phyloP scores from a whole-genome alignment of 495 filamentous ascomycete species.

The Venustampulla echinocandica region DNA sequence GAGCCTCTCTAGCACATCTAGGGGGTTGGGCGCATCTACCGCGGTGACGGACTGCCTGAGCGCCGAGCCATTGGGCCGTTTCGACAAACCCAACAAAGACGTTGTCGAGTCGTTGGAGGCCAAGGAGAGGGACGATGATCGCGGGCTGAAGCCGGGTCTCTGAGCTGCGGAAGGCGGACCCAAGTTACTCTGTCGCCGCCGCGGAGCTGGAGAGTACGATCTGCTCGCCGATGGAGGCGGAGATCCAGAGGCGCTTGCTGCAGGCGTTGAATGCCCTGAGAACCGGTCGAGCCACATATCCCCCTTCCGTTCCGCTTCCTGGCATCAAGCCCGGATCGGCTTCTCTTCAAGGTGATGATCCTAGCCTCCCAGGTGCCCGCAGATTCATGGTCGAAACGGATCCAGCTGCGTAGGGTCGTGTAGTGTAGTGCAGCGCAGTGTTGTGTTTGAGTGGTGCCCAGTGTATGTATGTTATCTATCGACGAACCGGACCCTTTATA shows the following conservation, averaged over 20 bases:
- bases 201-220: conserved; percentile 61
- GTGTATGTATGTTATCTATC: no score
- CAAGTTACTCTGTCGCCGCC: conserved; percentile 50
- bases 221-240: conserved; percentile 50
- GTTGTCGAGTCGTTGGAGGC: conserved; percentile 63
- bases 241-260: conserved; percentile 51
- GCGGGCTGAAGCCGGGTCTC: conserved; percentile 51
- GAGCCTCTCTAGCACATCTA: conserved; percentile 63
- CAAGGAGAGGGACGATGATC: conserved; percentile 55
- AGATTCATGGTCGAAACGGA: conserved; percentile 7
- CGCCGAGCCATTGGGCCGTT: conserved; percentile 55
- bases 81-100: conserved; percentile 54
- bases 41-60: conserved; percentile 49
- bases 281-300: conserved; percentile 87
- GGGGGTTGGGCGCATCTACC: conserved; percentile 56
- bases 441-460: no score
- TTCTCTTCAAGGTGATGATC: not conserved
- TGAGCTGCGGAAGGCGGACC: conserved; percentile 45
- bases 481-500: no score
- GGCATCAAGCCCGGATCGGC: not conserved
- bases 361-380: not conserved
- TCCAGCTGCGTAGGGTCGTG: no score
- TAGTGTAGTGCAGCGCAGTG: no score
- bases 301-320: not conserved
- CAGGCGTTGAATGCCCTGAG: conserved; percentile 58